phyloP scores from a whole-genome alignment of 495 filamentous ascomycete species.

The Penicillium bialowiezense region DNA sequence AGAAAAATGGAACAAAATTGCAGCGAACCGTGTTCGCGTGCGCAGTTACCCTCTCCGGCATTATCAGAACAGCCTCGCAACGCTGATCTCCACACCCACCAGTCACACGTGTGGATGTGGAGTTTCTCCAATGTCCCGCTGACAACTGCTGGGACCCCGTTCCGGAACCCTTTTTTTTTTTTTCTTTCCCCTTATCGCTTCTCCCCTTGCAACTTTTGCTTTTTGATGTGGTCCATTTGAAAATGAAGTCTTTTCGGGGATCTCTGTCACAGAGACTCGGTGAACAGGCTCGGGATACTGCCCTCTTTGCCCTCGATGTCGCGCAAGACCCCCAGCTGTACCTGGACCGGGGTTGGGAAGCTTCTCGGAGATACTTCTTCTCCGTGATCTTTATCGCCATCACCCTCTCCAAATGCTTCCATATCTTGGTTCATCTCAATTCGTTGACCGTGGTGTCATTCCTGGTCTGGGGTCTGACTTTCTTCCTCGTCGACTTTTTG shows the following conservation, averaged over 20 bases:
- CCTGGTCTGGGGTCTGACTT: slow-evolving; percentile 20
- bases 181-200: not conserved
- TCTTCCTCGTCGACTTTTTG: slow-evolving; percentile 24
- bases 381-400: slow-evolving; percentile 20
- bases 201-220: not conserved
- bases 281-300: not conserved
- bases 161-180: not conserved
- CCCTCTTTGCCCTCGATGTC: slow-evolving; percentile 4
- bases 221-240: not conserved
- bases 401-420: slow-evolving; percentile 20
- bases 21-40: not conserved
- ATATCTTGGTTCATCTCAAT: slow-evolving; percentile 18
- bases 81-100: not conserved
- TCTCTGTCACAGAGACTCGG: slow-evolving; percentile 1
- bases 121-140: not conserved
- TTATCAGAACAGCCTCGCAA: not conserved
- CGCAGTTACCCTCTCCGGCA: not conserved
- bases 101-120: not conserved
- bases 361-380: slow-evolving; percentile 15
- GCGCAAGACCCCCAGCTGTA: slow-evolving; percentile 9
- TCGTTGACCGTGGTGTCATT: slow-evolving; percentile 9
- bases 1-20: not conserved
- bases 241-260: slow-evolving; percentile 5
- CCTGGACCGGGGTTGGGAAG: slow-evolving; percentile 11
- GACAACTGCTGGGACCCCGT: not conserved